Base-by-base conservation (phyloP, 2,329 filamentous ascomycete genomes). In the Ophiostoma sp. region DNA sequence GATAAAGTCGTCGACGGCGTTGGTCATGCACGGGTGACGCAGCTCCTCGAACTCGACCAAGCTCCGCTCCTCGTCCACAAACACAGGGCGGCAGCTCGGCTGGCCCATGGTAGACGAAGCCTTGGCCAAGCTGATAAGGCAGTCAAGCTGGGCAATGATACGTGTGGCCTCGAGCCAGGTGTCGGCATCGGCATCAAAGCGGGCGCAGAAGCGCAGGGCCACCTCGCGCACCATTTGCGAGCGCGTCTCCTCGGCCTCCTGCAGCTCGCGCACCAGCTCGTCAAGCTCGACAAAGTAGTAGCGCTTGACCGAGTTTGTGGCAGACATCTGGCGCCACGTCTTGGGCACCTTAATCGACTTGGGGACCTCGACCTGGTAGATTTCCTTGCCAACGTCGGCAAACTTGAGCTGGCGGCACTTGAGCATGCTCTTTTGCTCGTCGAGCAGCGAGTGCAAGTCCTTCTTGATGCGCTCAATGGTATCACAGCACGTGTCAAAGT, bases 281-380 rank as follows among this genome's bases (percentile, higher is more conserved):
- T 92, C 92, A 17, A 98, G 87, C 78, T 97, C 92, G 0, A 91
- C 88, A 77, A 95, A 97, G 84, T 98, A 99, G 85, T 95, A 99
- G 0, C 96, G 92, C 82, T 97, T 98, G 79, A 97, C 93, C 73
- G 91, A 90, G 75, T 92, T 89, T 0, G 96, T 98, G 0, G 95
- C 92, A 4, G 96, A 98, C 94, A 98, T 98, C 80, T 98, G 95
- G 76, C 94, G 91, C 95, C 96, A 99, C 78, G 85, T 89, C 76
- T 92, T 92, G 0, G 96, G 96, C 2, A 99, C 90, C 81, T 97
- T 97, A 79, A 93, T 85, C 0, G 85, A 84, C 81, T 96, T 97
- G 0, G 96, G 95, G 0, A 93, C 92, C 80, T 99, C 96, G 12
- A 99, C 87, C 82, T 99, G 95, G 82, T 97, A 98, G 70, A 99